Evolutionary conservation across 306 rosid species (phyloP).

Genomic region (Vigna reflexopilosa): DNA sequence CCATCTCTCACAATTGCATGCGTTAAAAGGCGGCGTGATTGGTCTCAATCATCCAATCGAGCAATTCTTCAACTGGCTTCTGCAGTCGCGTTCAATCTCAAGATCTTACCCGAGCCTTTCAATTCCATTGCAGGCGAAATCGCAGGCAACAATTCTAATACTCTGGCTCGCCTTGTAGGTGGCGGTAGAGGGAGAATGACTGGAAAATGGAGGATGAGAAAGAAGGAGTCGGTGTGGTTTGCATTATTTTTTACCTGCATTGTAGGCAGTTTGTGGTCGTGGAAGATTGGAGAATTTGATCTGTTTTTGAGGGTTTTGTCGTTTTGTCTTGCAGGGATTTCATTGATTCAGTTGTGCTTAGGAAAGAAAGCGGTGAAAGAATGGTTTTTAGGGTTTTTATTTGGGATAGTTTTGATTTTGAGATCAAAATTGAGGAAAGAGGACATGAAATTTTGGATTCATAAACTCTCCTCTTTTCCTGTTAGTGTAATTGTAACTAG

Average conservation of each 20-base stretch:
- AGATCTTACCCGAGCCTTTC: constrained; percentile 55
- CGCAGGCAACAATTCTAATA: constrained; percentile 1
- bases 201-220: background rate
- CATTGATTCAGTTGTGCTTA: constrained; percentile 34
- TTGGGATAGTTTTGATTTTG: constrained; percentile 48
- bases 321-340: constrained; percentile 39
- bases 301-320: constrained; percentile 41
- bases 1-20: constrained; percentile 19
- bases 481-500: constrained; percentile 20
- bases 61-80: constrained; percentile 54
- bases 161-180: constrained; percentile 31
- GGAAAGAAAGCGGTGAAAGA: constrained; percentile 38
- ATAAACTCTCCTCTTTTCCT: constrained; percentile 39
- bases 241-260: constrained; percentile 9
- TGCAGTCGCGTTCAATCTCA: constrained; percentile 47
- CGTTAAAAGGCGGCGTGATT: constrained; percentile 7
- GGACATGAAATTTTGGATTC: constrained; percentile 47
- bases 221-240: background rate
- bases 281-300: constrained; percentile 42
- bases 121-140: constrained; percentile 46
- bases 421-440: constrained; percentile 44
- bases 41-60: constrained; percentile 38
- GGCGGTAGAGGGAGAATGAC: constrained; percentile 26
- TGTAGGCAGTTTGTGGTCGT: constrained; percentile 50
- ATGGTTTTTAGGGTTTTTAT: constrained; percentile 50